Base-by-base conservation (phyloP, 163 green algal genomes). In the Chloroidium sp. region DNA sequence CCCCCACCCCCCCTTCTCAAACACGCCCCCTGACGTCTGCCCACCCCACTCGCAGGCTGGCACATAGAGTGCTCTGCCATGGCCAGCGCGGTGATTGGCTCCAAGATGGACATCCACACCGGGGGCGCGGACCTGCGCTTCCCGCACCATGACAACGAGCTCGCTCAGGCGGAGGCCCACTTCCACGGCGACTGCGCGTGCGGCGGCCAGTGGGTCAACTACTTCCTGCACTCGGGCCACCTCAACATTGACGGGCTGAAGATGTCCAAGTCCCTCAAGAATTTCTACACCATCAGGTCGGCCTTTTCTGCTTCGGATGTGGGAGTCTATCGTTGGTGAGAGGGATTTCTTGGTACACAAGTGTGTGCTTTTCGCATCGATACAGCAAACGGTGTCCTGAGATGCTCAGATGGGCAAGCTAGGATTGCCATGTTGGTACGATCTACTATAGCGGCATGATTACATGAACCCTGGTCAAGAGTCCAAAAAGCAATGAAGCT, bases 1-100 rank as follows among this genome's bases (percentile, higher is more conserved):
- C 8, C 14, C 74, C 8, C 14, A 4, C 74, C 8, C 8, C 10
- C 74, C 74, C 74, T 59, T 59, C 74, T 59, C 74, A 57, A 14
- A 74, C 61, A 79, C 2, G 10, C 6, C 61, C n/a, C 3, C 12
- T 4, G 61, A 13, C 59, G 59, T 68, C 36, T 36, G 36, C 36
- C 36, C 36, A 36, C 36, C 36, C 36, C 36, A 36, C 62, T 8
- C 57, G 80, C 85, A 93, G 93, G 96, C n/a, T 99, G 96, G 96
- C 96, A 99, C 88, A 99, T 99, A 81, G 96, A 99, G 87, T 99
- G 96, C 93, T 94, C 85, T 62, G 96, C 95, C 12, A 99, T 99
- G 96, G 96, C 96, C 3, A 91, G 75, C 74, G 83, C 90, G 4
- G 84, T 99, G 61, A 84, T 98, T 61, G 95, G 96, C 14, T 13